Conservation (phyloP, 2,329 filamentous ascomycete genomes). For the Pyrenophora tritici-repentis region DNA sequence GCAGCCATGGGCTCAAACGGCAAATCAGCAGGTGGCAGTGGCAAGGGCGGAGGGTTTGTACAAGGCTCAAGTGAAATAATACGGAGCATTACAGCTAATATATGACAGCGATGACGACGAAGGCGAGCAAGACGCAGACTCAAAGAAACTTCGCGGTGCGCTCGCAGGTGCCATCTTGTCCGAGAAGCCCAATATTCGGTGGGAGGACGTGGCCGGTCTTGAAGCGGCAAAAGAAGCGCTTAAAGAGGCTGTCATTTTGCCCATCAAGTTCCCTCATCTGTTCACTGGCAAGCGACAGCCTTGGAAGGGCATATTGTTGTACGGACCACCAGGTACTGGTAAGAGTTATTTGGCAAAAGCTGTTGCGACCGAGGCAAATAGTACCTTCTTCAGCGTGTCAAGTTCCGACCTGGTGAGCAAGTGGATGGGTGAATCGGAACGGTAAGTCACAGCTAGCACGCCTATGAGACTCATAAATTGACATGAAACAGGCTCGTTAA, state of each 20-base stretch:
- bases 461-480: constrained; percentile 3
- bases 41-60: constrained; percentile 60
- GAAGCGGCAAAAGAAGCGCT: constrained; percentile 94
- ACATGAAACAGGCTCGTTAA: constrained; percentile 75
- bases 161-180: constrained; percentile 89
- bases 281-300: constrained; percentile 96
- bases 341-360: constrained; percentile 98
- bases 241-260: constrained; percentile 96
- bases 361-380: constrained; percentile 97
- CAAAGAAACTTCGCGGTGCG: constrained; percentile 91
- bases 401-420: constrained; percentile 97
- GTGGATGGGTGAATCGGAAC: constrained; percentile 99
- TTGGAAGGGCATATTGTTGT: constrained; percentile 97
- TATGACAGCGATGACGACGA: constrained; percentile 62
- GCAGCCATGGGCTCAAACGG: constrained; percentile 75
- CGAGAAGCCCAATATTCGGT: constrained; percentile 94
- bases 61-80: not conserved
- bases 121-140: constrained; percentile 79
- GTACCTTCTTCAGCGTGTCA: constrained; percentile 98
- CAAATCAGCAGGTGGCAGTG: constrained; percentile 65
- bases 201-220: constrained; percentile 96
- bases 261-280: constrained; percentile 96
- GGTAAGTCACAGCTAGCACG: constrained; percentile 57
- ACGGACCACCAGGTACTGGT: constrained; percentile 94
- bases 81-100: constrained; percentile 5